phyloP scores from a whole-genome alignment of 305 asterid genomes.

The Solanum chacoense region DNA sequence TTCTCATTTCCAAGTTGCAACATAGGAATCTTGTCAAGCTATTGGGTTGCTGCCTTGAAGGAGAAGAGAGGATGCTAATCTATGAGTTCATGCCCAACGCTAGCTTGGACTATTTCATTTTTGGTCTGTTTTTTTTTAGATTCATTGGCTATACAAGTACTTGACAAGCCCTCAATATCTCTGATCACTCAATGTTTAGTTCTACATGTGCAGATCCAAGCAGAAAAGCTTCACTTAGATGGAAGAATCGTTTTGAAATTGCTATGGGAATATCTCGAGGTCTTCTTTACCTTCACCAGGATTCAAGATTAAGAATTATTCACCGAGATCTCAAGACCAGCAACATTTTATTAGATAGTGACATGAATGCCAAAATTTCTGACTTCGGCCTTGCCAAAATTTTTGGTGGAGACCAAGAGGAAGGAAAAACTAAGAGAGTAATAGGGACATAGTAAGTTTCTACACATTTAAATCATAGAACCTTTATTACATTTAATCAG shows the following conservation, averaged over 20 bases:
- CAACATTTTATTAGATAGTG: constrained; percentile 8
- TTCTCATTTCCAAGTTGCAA: constrained; percentile 9
- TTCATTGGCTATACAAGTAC: background rate
- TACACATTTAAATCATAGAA: background rate
- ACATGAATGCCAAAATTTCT: constrained; percentile 13
- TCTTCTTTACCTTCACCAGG: constrained; percentile 15
- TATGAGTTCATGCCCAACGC: constrained; percentile 8
- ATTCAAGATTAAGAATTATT: constrained; percentile 11
- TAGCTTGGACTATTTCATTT: constrained; percentile 11
- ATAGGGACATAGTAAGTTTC: constrained; percentile 16
- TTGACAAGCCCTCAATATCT: background rate
- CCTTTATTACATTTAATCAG: background rate
- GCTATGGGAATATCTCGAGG: constrained; percentile 11
- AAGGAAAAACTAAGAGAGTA: constrained; percentile 9
- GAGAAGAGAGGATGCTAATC: constrained; percentile 6
- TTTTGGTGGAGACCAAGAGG: constrained; percentile 2
- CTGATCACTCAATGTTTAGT: background rate
- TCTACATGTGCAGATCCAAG: background rate
- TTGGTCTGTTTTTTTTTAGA: background rate
- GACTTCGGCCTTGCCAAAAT: constrained; percentile 14
- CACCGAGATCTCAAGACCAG: constrained; percentile 8
- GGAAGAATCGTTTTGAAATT: constrained; percentile 6
- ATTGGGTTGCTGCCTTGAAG: constrained; percentile 8
- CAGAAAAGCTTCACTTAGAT: background rate
- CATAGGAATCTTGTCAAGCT: constrained; percentile 10